A percentile compares a stretch with the other conserved stretches of the same genome.
Evolutionary conservation across 2,329 filamentous ascomycete genomes (phyloP).

Genomic region (Pseudogymnoascus sp.): DNA sequence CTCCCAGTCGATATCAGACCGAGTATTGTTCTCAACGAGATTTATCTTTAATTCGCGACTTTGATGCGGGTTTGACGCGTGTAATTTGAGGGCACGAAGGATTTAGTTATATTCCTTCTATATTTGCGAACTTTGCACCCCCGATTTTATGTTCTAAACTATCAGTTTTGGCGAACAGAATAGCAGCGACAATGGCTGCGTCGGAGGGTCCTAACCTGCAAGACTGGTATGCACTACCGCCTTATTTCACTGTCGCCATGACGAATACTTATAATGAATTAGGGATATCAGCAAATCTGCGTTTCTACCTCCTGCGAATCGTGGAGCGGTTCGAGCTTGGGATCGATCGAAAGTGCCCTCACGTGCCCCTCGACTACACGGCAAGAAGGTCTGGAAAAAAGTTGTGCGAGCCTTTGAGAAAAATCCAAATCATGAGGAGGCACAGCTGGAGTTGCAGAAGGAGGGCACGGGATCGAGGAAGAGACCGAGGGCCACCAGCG

Average conservation of each 20-base stretch:
- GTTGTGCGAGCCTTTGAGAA: conserved; percentile 14
- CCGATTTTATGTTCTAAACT: conserved; percentile 7
- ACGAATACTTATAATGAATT: conserved; percentile 9
- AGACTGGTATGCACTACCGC: conserved; percentile 10
- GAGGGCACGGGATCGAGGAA: conserved; percentile 32
- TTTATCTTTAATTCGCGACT: neutral
- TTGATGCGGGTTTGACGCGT: neutral
- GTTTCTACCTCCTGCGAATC: conserved; percentile 20
- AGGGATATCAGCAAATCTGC: conserved; percentile 25
- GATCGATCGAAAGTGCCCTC: conserved; percentile 26
- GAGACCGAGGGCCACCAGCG: conserved; percentile 22
- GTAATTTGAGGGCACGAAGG: conserved; percentile 2
- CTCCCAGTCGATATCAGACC: neutral
- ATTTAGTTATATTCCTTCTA: conserved; percentile 2
- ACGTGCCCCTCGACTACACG: conserved; percentile 25
- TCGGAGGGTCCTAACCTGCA: conserved; percentile 2
- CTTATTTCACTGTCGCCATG: neutral
- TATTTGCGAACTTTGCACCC: neutral
- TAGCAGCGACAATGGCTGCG: conserved; percentile 7
- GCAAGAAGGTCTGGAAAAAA: conserved; percentile 30
- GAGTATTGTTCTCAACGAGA: neutral
- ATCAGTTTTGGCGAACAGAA: neutral
- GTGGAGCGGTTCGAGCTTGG: conserved; percentile 21
- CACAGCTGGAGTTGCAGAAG: conserved; percentile 29
- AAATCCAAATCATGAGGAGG: conserved; percentile 18